Evolutionary conservation across 2,329 filamentous ascomycete genomes (phyloP).

Genomic region (Cladosporium sp.): DNA sequence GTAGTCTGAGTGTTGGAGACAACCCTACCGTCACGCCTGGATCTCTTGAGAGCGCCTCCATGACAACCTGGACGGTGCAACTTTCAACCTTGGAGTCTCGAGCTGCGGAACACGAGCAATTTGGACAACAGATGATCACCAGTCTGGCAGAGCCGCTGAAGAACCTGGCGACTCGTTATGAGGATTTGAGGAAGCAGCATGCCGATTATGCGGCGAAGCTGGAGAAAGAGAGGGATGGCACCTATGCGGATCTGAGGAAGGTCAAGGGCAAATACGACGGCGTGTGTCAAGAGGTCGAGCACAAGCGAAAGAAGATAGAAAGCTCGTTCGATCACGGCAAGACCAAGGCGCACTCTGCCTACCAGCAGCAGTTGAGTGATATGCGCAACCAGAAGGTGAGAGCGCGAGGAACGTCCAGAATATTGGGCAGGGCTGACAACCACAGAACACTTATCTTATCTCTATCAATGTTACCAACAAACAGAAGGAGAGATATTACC

Average conservation of each 20-base stretch:
- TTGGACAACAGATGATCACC: constrained; percentile 67
- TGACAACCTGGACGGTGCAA: constrained; percentile 96
- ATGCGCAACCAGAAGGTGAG: constrained; percentile 88
- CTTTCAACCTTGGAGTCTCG: constrained; percentile 82
- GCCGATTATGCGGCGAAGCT: constrained; percentile 81
- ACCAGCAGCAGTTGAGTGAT: constrained; percentile 84
- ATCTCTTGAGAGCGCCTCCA: constrained; percentile 88
- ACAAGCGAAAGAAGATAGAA: constrained; percentile 88
- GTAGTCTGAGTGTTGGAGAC: constrained; percentile 85
- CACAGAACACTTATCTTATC: constrained; percentile 86
- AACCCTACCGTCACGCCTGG: constrained; percentile 89
- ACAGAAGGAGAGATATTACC: constrained; percentile 94
- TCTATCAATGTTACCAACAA: constrained; percentile 95
- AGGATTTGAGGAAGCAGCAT: constrained; percentile 88
- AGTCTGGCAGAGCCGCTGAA: constrained; percentile 85
- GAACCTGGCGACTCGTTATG: constrained; percentile 65
- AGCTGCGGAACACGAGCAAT: constrained; percentile 83
- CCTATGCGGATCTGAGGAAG: constrained; percentile 81
- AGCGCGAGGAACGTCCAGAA: constrained; percentile 38
- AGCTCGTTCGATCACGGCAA: constrained; percentile 82
- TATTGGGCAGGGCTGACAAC: constrained; percentile 7
- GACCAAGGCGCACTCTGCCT: constrained; percentile 80
- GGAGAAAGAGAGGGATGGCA: constrained; percentile 78
- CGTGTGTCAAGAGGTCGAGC: constrained; percentile 90
- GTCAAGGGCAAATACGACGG: constrained; percentile 88